Percentiles rank a stretch among this genome's conserved stretches.
phyloP scores from a whole-genome alignment of 495 filamentous ascomycete species.

The Penicillium egyptiacum region DNA sequence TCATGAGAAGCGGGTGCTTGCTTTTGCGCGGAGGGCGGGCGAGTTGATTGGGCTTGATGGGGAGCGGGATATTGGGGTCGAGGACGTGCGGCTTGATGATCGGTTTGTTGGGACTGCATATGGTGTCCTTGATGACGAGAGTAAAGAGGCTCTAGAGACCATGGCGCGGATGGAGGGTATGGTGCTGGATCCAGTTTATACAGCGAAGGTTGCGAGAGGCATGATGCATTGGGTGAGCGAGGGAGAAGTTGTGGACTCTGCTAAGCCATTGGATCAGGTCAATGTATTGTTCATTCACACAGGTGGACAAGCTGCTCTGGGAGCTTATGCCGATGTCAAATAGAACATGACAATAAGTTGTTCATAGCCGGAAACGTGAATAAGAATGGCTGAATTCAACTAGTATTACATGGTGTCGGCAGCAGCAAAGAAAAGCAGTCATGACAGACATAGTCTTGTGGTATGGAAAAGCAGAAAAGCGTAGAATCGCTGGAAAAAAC shows the following conservation, averaged over 20 bases:
- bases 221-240: constrained; percentile 33
- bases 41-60: constrained; percentile 31
- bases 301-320: constrained; percentile 39
- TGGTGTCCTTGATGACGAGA: constrained; percentile 33
- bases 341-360: neutral
- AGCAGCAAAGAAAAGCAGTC: constrained; percentile 24
- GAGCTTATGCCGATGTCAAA: constrained; percentile 35
- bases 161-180: constrained; percentile 35
- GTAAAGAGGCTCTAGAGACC: constrained; percentile 21
- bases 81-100: constrained; percentile 39
- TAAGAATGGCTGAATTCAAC: constrained; percentile 26
- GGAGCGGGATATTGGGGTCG: constrained; percentile 25
- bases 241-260: constrained; percentile 23
- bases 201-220: constrained; percentile 35
- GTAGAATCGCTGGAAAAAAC: constrained; percentile 24
- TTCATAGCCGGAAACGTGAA: neutral
- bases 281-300: constrained; percentile 46
- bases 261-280: constrained; percentile 15
- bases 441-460: constrained; percentile 26
- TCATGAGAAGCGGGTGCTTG: constrained; percentile 35
- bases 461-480: constrained; percentile 15
- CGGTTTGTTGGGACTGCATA: constrained; percentile 38
- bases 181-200: constrained; percentile 43
- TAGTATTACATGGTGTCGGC: constrained; percentile 29
- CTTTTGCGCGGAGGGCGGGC: constrained; percentile 34